Conservation (phyloP, 768 basidiomycete genomes). For the Tricholoma hemisulphureum region DNA sequence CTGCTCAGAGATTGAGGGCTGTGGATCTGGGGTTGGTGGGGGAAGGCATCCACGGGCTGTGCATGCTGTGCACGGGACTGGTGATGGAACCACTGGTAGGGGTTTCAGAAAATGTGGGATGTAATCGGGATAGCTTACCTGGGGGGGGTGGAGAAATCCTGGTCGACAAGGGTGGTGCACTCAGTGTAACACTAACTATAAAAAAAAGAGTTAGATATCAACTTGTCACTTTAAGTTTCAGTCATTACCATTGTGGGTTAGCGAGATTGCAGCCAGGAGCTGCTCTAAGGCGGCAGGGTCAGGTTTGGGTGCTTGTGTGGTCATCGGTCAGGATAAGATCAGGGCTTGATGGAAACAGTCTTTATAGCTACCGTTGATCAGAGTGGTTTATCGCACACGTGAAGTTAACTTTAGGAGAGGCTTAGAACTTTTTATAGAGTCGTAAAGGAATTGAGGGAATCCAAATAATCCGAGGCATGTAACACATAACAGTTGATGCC, state of each 20-base stretch:
- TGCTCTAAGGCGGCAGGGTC: background rate
- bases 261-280: background rate
- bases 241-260: background rate
- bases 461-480: background rate
- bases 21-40: background rate
- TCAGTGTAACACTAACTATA: background rate
- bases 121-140: background rate
- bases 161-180: background rate
- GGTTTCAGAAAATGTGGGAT: background rate
- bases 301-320: background rate
- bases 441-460: too few relatives aligned
- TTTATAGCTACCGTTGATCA: background rate
- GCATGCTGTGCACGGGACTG: background rate
- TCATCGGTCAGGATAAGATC: background rate
- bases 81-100: background rate
- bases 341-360: background rate
- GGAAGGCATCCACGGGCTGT: background rate
- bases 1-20: background rate
- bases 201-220: background rate
- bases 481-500: background rate
- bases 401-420: background rate
- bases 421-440: background rate
- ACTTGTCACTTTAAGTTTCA: background rate
- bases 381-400: background rate
- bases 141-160: background rate